These are phyloP conservation scores for Nepenthes alata DNA, from an alignment of 179 eudicot species.

Conservation along the genomic window DNA sequence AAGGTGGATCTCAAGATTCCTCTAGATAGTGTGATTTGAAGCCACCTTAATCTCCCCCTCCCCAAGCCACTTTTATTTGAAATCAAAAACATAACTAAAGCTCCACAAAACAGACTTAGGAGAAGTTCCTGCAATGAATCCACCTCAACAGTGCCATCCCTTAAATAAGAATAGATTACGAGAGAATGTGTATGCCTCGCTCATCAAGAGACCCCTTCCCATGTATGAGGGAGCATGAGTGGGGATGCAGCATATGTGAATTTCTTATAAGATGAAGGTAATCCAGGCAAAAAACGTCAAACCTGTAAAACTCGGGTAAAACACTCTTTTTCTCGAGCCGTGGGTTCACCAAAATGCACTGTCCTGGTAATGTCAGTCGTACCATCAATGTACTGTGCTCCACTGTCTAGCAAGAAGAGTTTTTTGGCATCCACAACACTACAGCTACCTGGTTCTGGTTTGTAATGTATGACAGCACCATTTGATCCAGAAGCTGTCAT, in stretches of 20 bases:
- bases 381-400: slow-evolving; percentile 94
- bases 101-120: too few species aligned
- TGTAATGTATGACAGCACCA: slow-evolving; percentile 97
- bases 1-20: too few species aligned
- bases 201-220: too few species aligned
- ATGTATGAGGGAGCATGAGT: too few species aligned
- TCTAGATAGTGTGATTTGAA: too few species aligned
- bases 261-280: slow-evolving; percentile 1
- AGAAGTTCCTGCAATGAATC: too few species aligned
- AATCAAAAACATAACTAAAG: too few species aligned
- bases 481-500: slow-evolving; percentile 66
- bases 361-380: slow-evolving; percentile 96
- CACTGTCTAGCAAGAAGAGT: slow-evolving; percentile 83
- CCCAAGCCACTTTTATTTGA: too few species aligned
- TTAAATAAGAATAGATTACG: too few species aligned
- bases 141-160: too few species aligned
- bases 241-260: background rate
- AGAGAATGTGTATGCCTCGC: too few species aligned
- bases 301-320: slow-evolving; percentile 95
- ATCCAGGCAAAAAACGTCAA: slow-evolving; percentile 1
- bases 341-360: slow-evolving; percentile 89
- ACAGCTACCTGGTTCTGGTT: slow-evolving; percentile 73
- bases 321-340: slow-evolving; percentile 76
- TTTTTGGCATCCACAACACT: slow-evolving; percentile 54
- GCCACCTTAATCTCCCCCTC: too few species aligned